Evolutionary conservation across 2,329 filamentous ascomycete genomes (phyloP).

Genomic region (Xylariales sp.): DNA sequence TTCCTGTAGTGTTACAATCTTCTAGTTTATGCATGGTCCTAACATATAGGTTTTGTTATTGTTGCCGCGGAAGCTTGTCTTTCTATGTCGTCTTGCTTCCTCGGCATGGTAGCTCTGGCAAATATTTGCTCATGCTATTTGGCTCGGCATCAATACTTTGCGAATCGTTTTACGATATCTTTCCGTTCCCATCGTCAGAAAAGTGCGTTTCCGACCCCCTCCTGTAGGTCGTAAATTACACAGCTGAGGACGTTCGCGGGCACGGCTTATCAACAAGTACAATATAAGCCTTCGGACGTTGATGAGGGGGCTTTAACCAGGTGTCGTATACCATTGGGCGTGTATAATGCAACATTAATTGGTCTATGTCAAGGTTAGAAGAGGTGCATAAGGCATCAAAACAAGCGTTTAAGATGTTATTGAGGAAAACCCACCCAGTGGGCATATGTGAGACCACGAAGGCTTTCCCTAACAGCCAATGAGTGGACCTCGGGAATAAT

Average conservation of each 20-base stretch:
- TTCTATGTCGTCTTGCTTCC: conserved; percentile 7
- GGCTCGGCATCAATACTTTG: conserved; percentile 1
- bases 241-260: conserved; percentile 4
- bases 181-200: conserved; percentile 3
- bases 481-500: conserved; percentile 14
- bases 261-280: conserved; percentile 6
- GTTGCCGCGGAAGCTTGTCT: conserved; percentile 16
- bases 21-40: conserved; percentile 31
- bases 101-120: conserved; percentile 11
- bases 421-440: conserved; percentile 15
- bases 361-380: conserved; percentile 10
- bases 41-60: conserved; percentile 21
- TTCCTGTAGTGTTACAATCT: conserved; percentile 30
- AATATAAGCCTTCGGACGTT: background rate
- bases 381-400: conserved; percentile 11
- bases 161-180: conserved; percentile 18
- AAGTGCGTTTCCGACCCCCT: background rate
- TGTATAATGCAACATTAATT: conserved; percentile 18
- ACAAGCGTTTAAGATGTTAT: conserved; percentile 2
- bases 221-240: conserved; percentile 17
- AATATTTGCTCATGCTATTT: conserved; percentile 13
- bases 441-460: conserved; percentile 25
- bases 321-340: conserved; percentile 5
- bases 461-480: conserved; percentile 4
- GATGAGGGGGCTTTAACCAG: conserved; percentile 3